Percentiles rank a stretch among this genome's conserved stretches.
Conservation (phyloP, 2,329 filamentous ascomycete genomes). For the Paecilomyces dactylethromorphus region DNA sequence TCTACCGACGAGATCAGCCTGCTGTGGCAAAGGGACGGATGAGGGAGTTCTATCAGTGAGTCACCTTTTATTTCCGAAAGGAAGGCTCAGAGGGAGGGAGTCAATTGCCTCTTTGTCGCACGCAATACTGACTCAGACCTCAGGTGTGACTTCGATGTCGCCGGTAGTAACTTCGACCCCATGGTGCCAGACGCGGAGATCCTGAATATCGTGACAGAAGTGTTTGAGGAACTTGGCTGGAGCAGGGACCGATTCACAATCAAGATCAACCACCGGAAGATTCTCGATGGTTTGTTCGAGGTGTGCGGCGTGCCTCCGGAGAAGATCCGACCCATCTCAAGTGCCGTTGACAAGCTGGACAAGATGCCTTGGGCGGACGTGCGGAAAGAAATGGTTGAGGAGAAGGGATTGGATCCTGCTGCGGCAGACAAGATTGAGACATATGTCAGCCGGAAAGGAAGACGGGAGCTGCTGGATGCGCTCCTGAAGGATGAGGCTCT, state of each 20-base stretch:
- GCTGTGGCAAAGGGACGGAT: constrained; percentile 87
- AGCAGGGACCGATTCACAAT: constrained; percentile 65
- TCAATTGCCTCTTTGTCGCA: not conserved
- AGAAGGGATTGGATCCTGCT: constrained; percentile 71
- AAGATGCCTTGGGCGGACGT: constrained; percentile 89
- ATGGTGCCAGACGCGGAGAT: constrained; percentile 94
- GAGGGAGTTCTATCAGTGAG: constrained; percentile 82
- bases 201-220: constrained; percentile 73
- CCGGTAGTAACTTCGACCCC: constrained; percentile 68
- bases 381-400: constrained; percentile 84
- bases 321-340: constrained; percentile 83
- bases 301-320: constrained; percentile 83
- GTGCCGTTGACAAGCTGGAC: constrained; percentile 92
- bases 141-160: constrained; percentile 89
- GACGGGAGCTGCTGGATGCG: constrained; percentile 64
- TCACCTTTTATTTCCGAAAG: not conserved
- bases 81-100: not conserved
- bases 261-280: constrained; percentile 92
- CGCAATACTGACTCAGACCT: not conserved
- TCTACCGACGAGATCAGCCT: constrained; percentile 74
- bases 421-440: constrained; percentile 83
- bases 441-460: constrained; percentile 73
- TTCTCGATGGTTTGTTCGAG: constrained; percentile 85
- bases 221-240: constrained; percentile 76
- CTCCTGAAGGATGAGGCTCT: constrained; percentile 63